Evolutionary conservation across 345 rosid species (phyloP).

Genomic region (Abelmoschus esculentus): DNA sequence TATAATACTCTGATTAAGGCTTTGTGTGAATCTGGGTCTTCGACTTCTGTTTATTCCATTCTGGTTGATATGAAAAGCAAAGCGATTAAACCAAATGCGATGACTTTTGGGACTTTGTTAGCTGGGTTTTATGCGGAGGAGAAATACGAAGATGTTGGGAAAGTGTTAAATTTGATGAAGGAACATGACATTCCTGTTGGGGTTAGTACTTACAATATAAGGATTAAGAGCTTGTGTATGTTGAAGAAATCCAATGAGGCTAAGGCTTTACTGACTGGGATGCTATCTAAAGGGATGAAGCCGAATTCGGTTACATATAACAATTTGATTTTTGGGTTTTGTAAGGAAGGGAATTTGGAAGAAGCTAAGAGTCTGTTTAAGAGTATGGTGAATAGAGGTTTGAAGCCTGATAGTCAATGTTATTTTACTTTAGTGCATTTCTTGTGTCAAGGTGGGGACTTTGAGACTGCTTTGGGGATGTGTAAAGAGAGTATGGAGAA

Average conservation of each 20-base stretch:
- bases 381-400: slow-evolving; percentile 46
- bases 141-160: slow-evolving; percentile 65
- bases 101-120: slow-evolving; percentile 47
- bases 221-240: slow-evolving; percentile 70
- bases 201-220: slow-evolving; percentile 37
- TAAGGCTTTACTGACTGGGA: slow-evolving; percentile 45
- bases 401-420: slow-evolving; percentile 38
- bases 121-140: slow-evolving; percentile 68
- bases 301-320: slow-evolving; percentile 41
- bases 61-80: slow-evolving; percentile 76
- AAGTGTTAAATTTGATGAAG: slow-evolving; percentile 54
- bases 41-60: slow-evolving; percentile 58
- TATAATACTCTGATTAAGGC: slow-evolving; percentile 55
- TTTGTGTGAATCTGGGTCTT: slow-evolving; percentile 53
- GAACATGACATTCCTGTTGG: slow-evolving; percentile 37
- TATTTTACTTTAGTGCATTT: slow-evolving; percentile 54
- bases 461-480: slow-evolving; percentile 47
- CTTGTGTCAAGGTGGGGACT: slow-evolving; percentile 57
- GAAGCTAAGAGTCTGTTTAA: slow-evolving; percentile 63
- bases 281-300: slow-evolving; percentile 39
- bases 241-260: slow-evolving; percentile 53
- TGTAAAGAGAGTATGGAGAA: slow-evolving; percentile 61
- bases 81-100: slow-evolving; percentile 38
- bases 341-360: slow-evolving; percentile 47
- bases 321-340: slow-evolving; percentile 70